Percentiles rank a stretch among this genome's conserved stretches.
Evolutionary conservation across 208 protist genomes (phyloP).

Genomic region (Leishmania gerbilli): DNA sequence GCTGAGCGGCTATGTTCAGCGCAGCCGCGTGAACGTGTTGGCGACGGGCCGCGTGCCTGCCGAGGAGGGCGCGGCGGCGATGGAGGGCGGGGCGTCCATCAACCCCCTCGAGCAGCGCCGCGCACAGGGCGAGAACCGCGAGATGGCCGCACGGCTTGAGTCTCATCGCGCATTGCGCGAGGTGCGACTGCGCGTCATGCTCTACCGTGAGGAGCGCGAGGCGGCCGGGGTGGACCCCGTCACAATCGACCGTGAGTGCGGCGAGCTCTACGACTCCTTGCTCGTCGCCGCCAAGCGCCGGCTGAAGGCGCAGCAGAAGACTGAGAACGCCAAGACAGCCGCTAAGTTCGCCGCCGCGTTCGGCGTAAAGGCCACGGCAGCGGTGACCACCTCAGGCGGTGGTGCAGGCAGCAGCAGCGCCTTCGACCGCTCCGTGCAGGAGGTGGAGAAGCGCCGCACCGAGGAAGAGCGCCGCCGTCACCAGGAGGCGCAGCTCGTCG

Average conservation of each 20-base stretch:
- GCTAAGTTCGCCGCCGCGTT: slow-evolving; percentile 80
- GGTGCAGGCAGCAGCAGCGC: slow-evolving; percentile 16
- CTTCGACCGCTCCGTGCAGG: slow-evolving; percentile 62
- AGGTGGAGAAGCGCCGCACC: slow-evolving; percentile 40
- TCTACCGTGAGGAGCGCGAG: slow-evolving; percentile 76
- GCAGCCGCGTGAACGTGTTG: slow-evolving; percentile 48
- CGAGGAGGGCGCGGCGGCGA: slow-evolving; percentile 30
- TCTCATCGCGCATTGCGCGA: slow-evolving; percentile 58
- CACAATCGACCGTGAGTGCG: slow-evolving; percentile 67
- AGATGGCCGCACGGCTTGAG: slow-evolving; percentile 56
- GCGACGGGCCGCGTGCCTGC: slow-evolving; percentile 30
- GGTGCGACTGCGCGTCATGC: slow-evolving; percentile 57
- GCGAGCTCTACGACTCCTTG: slow-evolving; percentile 54
- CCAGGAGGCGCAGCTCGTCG: slow-evolving; percentile 70
- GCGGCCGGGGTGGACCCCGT: slow-evolving; percentile 42
- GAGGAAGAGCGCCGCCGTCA: slow-evolving; percentile 51
- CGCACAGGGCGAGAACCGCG: slow-evolving; percentile 70
- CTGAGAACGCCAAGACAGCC: slow-evolving; percentile 58
- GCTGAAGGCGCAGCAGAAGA: slow-evolving; percentile 32
- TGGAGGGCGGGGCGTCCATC: slow-evolving; percentile 31
- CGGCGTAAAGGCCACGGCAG: slow-evolving; percentile 37
- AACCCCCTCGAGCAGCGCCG: slow-evolving; percentile 75
- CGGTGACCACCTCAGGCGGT: background rate
- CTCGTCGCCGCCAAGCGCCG: slow-evolving; percentile 36
- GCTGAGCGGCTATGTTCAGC: slow-evolving; percentile 87